Evolutionary conservation across 306 rosid genomes (phyloP), one percentile per base, ranked within the genome.

Genomic region (Lithocarpus polystachyus): DNA sequence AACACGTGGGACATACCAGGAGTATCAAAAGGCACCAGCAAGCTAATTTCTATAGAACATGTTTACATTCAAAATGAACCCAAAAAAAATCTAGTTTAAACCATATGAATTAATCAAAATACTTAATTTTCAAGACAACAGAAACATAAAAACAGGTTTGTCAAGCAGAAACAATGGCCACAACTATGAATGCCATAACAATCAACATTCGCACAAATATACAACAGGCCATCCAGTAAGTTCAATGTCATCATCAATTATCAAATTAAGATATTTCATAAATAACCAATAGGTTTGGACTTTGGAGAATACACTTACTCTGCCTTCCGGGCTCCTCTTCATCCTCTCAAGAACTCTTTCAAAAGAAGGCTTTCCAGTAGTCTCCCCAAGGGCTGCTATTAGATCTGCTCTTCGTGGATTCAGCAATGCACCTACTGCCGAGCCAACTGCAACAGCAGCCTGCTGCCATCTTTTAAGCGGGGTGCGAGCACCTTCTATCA

Each of bases 301-400:
- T 20, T 40, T 43, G 45, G 37, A 40, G 13, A 71, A 79, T 37
- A 57, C 62, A 74, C 84, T n/a, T 71, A 95, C 99, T 77, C 87
- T 89, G 73, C 96, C 99, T 88, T 93, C 93, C 2, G 93, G 87
- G 81, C 82, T 89, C 56, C 51, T 81, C 79, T 86, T 89, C 99
- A 95, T 93, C 86, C 94, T 89, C 57, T 86, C 82, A 35, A 95
- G 94, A 61, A 95, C 94, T 56, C 90, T 93, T 85, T 91, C 90
- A 75, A 93, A 95, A 56, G 99, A 94, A 48, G 96, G 96, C 78
- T 87, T 91, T 77, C 98, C 98, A 4, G 99, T 95, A 2, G 98
- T 95, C 84, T 93, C 98, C 33, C 98, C 99, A 40, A 92, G 93
- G 77, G 99, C 98, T 6, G 99, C 99, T 57, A 93, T 90, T 69